These are phyloP conservation scores for Diutina neorugosa DNA, from an alignment of 1,139 yeast species.

Conservation along the genomic window DNA sequence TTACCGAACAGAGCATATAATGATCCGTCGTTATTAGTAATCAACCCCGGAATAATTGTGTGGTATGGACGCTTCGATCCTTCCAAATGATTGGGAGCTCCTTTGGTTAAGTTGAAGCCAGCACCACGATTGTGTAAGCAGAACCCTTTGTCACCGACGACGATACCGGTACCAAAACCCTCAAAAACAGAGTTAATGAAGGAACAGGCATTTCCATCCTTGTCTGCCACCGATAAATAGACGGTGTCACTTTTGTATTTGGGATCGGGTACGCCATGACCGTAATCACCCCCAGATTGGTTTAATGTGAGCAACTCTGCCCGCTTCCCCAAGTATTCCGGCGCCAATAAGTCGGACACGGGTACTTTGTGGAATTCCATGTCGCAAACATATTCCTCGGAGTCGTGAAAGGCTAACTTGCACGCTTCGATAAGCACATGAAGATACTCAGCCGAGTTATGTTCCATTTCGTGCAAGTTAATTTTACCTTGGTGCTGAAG, in stretches of 20 bases:
- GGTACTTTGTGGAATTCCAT: slow-evolving; percentile 29
- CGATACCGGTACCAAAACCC: slow-evolving; percentile 61
- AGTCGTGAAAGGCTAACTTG: slow-evolving; percentile 65
- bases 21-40: slow-evolving; percentile 29
- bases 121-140: slow-evolving; percentile 68
- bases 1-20: slow-evolving; percentile 67
- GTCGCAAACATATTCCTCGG: slow-evolving; percentile 66
- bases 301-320: slow-evolving; percentile 34
- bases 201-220: slow-evolving; percentile 71
- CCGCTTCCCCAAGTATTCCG: slow-evolving; percentile 36
- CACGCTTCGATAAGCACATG: slow-evolving; percentile 60
- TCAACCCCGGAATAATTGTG: slow-evolving; percentile 77
- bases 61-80: slow-evolving; percentile 74
- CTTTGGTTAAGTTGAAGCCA: slow-evolving; percentile 53
- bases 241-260: slow-evolving; percentile 65
- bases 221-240: slow-evolving; percentile 58
- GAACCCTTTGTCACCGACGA: slow-evolving; percentile 60
- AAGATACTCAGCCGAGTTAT: slow-evolving; percentile 61
- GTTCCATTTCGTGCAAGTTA: slow-evolving; percentile 35
- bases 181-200: slow-evolving; percentile 68
- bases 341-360: slow-evolving; percentile 21
- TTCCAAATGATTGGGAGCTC: slow-evolving; percentile 47
- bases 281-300: slow-evolving; percentile 14
- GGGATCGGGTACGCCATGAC: slow-evolving; percentile 40
- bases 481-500: slow-evolving; percentile 36